phyloP scores from a whole-genome alignment of 1,139 yeast genomes.

The Suhomyces terraborum region DNA sequence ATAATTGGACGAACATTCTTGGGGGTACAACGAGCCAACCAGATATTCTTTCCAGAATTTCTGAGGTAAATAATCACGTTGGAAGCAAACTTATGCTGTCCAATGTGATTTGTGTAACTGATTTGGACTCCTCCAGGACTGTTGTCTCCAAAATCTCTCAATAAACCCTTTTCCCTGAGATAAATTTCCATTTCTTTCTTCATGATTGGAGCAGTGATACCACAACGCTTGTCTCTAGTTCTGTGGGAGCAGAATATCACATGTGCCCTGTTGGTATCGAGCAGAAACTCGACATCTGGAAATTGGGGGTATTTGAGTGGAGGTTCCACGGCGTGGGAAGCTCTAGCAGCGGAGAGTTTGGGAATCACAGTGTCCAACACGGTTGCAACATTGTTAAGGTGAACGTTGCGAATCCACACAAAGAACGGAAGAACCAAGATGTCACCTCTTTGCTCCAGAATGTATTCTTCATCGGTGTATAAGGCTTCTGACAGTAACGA shows the following conservation, averaged over 20 bases:
- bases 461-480: constrained; percentile 43
- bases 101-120: constrained; percentile 78
- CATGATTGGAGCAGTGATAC: constrained; percentile 91
- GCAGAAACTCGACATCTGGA: constrained; percentile 22
- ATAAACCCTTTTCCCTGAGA: constrained; percentile 66
- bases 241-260: constrained; percentile 84
- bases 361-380: constrained; percentile 54
- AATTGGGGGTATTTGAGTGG: constrained; percentile 15
- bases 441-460: constrained; percentile 50
- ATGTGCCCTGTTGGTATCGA: constrained; percentile 50
- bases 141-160: constrained; percentile 72
- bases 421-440: constrained; percentile 76
- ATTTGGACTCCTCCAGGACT: constrained; percentile 76
- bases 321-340: constrained; percentile 17
- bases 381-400: constrained; percentile 41
- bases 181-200: constrained; percentile 75
- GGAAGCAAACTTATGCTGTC: constrained; percentile 94
- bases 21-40: constrained; percentile 89
- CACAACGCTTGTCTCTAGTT: constrained; percentile 92
- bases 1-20: constrained; percentile 71
- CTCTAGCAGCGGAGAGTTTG: constrained; percentile 32
- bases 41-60: constrained; percentile 68
- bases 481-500: constrained; percentile 46
- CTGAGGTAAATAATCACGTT: constrained; percentile 76
- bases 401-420: constrained; percentile 63